Percentiles rank a stretch among this genome's conserved stretches.
Conservation (phyloP, 768 basidiomycete species). For the Coprinopsis marcescibilis region DNA sequence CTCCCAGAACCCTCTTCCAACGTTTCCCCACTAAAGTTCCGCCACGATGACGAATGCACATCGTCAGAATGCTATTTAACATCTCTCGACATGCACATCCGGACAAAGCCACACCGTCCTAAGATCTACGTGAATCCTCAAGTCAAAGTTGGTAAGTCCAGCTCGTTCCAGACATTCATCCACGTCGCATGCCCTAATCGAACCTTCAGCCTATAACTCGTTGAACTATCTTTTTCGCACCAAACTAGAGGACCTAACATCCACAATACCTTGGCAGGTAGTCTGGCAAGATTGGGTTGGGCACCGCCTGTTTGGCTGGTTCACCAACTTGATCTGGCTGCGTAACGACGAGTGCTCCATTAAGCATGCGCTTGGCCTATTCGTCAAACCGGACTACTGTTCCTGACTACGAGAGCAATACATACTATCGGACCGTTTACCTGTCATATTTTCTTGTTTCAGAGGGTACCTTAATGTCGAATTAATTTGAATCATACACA, state of each 20-base stretch:
- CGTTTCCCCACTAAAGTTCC: neutral
- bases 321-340: neutral
- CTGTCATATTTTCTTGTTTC: too few relatives aligned
- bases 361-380: neutral
- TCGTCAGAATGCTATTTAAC: neutral
- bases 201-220: neutral
- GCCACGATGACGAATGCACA: neutral
- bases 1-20: neutral
- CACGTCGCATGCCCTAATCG: neutral
- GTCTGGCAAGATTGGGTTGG: slow-evolving; percentile 4
- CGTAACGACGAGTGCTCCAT: neutral
- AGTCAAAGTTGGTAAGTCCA: neutral
- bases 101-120: neutral
- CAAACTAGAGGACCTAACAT: neutral
- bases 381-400: neutral
- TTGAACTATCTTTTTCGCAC: slow-evolving; percentile 3
- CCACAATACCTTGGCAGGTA: neutral
- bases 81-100: neutral
- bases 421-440: too few relatives aligned
- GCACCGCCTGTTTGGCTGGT: neutral
- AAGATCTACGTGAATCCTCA: slow-evolving; percentile 3
- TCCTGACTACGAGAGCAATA: too few relatives aligned
- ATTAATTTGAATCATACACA: too few relatives aligned
- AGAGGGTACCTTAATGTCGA: too few relatives aligned
- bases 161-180: neutral